These are phyloP conservation scores for Cordyceps fumosorosea DNA, from an alignment of 2,329 filamentous ascomycete species.

Conservation along the genomic window DNA sequence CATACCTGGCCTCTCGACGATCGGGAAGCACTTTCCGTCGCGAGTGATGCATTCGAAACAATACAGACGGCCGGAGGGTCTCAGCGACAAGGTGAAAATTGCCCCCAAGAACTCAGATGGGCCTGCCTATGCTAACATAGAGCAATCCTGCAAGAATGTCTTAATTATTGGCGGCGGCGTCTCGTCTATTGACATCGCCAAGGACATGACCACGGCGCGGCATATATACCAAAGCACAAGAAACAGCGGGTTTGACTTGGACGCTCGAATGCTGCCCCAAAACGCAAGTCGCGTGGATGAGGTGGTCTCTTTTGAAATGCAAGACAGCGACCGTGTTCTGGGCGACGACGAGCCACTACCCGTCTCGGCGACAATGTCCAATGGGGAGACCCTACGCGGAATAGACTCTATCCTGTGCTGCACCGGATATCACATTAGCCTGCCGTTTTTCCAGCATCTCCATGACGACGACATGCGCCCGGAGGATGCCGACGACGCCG, in stretches of 20 bases:
- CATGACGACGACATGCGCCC: constrained; percentile 32
- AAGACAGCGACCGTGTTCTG: constrained; percentile 3
- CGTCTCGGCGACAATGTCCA: constrained; percentile 43
- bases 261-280: constrained; percentile 44
- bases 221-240: constrained; percentile 47
- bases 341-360: constrained; percentile 35
- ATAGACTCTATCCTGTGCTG: constrained; percentile 37
- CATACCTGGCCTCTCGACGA: constrained; percentile 57
- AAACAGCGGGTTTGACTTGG: constrained; percentile 51
- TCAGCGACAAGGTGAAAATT: neutral
- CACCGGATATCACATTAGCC: constrained; percentile 38
- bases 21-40: constrained; percentile 31
- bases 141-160: constrained; percentile 45
- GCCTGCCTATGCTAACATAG: constrained; percentile 32
- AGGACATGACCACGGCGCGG: constrained; percentile 31
- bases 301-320: constrained; percentile 36
- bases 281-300: constrained; percentile 47
- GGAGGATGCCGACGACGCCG: constrained; percentile 41
- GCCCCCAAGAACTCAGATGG: no score
- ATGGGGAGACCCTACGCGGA: constrained; percentile 43
- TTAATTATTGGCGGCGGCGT: constrained; percentile 49
- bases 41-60: neutral
- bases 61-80: neutral
- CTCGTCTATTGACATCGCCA: constrained; percentile 36
- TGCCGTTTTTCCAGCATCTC: constrained; percentile 53